These are phyloP conservation scores for Cercospora berteroae DNA, from an alignment of 2,329 filamentous ascomycete species.

Conservation along the genomic window DNA sequence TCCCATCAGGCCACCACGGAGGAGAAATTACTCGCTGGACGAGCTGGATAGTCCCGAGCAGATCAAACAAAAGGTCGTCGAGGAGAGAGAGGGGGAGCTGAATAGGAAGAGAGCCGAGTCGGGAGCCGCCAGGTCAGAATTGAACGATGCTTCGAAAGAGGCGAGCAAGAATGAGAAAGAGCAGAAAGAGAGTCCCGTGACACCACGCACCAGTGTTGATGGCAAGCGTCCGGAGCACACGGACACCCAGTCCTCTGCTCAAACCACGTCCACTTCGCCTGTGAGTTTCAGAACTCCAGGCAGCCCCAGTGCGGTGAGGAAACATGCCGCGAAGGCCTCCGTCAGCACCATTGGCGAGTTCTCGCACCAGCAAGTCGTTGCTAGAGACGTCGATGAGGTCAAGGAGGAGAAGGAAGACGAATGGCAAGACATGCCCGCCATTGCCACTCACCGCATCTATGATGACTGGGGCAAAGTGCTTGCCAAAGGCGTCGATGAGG, in stretches of 20 bases:
- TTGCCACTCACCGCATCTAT: constrained; percentile 90
- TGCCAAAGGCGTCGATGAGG: constrained; percentile 72
- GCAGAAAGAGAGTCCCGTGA: constrained; percentile 2
- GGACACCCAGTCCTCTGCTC: constrained; percentile 7
- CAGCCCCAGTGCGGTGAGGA: constrained; percentile 12
- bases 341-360: constrained; percentile 66
- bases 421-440: constrained; percentile 96
- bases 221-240: background rate
- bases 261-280: background rate
- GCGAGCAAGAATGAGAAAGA: background rate
- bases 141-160: constrained; percentile 1
- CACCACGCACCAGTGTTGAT: constrained; percentile 8
- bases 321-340: constrained; percentile 25
- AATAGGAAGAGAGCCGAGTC: background rate
- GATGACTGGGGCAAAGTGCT: constrained; percentile 88
- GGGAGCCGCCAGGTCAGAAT: background rate
- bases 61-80: constrained; percentile 21
- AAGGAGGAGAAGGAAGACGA: constrained; percentile 59
- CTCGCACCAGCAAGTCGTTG: constrained; percentile 78
- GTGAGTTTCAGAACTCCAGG: background rate
- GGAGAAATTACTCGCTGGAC: constrained; percentile 28
- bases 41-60: constrained; percentile 29
- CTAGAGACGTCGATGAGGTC: constrained; percentile 46
- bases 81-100: constrained; percentile 25
- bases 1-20: constrained; percentile 35